phyloP scores from a whole-genome alignment of 805 yeast genomes.

The Wickerhamomyces tratensis region DNA sequence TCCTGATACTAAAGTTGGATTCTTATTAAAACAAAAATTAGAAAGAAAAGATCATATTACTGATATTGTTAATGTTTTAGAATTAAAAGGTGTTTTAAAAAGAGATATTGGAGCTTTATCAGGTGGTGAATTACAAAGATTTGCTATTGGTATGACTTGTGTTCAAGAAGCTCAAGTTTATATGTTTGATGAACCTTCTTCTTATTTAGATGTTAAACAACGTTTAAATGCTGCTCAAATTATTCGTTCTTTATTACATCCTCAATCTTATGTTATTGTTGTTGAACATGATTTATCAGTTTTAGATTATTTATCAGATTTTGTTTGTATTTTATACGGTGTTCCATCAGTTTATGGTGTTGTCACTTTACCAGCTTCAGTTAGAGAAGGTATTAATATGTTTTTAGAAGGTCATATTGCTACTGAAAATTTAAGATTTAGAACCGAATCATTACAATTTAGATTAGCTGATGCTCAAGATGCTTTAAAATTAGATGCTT shows the following conservation, averaged over 20 bases:
- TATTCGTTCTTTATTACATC: conserved; percentile 74
- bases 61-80: conserved; percentile 57
- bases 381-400: conserved; percentile 98
- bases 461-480: conserved; percentile 88
- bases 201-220: conserved; percentile 96
- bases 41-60: conserved; percentile 64
- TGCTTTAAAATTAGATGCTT: conserved; percentile 62
- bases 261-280: conserved; percentile 81
- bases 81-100: conserved; percentile 62
- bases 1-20: conserved; percentile 79
- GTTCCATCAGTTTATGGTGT: conserved; percentile 99
- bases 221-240: conserved; percentile 96
- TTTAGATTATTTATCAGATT: conserved; percentile 93
- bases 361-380: conserved; percentile 92
- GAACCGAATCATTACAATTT: conserved; percentile 92
- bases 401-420: conserved; percentile 98
- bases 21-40: conserved; percentile 62
- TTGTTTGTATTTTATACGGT: conserved; percentile 94
- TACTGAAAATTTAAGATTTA: conserved; percentile 92
- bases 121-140: conserved; percentile 98
- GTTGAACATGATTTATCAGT: conserved; percentile 99
- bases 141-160: conserved; percentile 96
- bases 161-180: conserved; percentile 91
- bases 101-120: conserved; percentile 88
- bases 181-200: conserved; percentile 99